phyloP scores from a whole-genome alignment of 2,329 filamentous ascomycete genomes.

The Xylariaceae sp. region DNA sequence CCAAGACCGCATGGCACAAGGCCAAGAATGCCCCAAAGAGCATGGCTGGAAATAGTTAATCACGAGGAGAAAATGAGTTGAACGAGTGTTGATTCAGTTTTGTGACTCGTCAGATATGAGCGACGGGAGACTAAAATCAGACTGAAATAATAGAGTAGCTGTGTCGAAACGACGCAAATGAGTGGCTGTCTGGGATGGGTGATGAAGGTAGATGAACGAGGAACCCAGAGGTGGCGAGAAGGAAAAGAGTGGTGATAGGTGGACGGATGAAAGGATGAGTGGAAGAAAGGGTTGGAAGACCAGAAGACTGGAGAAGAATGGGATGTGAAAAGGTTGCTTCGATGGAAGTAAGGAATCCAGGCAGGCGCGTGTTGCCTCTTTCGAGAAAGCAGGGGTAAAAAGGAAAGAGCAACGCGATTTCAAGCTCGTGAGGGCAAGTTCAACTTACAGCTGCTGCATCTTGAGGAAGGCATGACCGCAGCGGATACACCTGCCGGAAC shows the following conservation, averaged over 20 bases:
- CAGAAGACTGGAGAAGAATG: background rate
- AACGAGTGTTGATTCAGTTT: background rate
- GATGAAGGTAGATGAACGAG: background rate
- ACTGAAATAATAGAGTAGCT: conserved; percentile 5
- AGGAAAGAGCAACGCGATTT: conserved; percentile 4
- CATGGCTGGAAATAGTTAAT: conserved; percentile 13
- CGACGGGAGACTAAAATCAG: background rate
- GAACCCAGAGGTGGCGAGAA: background rate
- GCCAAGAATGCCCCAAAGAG: conserved; percentile 20
- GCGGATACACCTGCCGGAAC: too few relatives aligned
- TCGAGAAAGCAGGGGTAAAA: background rate
- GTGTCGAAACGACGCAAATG: background rate
- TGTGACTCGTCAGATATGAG: conserved; percentile 4
- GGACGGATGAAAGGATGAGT: background rate
- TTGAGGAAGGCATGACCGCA: background rate
- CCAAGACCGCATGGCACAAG: conserved; percentile 15
- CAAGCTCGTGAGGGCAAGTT: background rate
- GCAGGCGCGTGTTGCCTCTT: conserved; percentile 2
- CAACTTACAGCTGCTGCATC: background rate
- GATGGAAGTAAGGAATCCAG: background rate
- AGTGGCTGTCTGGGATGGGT: conserved; percentile 1
- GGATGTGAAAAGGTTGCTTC: background rate
- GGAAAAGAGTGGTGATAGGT: background rate
- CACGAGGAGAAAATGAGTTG: background rate
- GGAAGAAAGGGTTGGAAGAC: background rate